Evolutionary conservation across 257 asterid species (phyloP).

Genomic region (Cruciata laevipes): DNA sequence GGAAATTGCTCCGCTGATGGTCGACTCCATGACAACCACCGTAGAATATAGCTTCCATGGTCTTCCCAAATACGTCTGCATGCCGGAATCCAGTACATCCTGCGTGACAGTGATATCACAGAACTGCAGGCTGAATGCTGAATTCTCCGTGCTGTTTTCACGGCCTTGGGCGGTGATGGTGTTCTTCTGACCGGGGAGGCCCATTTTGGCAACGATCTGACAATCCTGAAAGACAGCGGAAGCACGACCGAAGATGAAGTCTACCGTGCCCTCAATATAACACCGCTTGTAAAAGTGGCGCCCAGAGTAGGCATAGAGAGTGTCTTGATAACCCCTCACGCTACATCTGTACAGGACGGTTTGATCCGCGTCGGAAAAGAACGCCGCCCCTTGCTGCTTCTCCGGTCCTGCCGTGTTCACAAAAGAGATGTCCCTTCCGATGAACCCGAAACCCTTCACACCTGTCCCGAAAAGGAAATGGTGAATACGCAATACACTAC

Average conservation of each 20-base stretch:
- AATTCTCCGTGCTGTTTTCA: constrained; percentile 18
- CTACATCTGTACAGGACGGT: constrained; percentile 50
- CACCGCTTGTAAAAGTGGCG: constrained; percentile 58
- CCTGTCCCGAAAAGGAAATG: constrained; percentile 19
- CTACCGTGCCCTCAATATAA: constrained; percentile 44
- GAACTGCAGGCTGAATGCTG: constrained; percentile 51
- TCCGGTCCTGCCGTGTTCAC: constrained; percentile 59
- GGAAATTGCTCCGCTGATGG: constrained; percentile 33
- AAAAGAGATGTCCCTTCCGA: constrained; percentile 53
- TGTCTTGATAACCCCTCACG: constrained; percentile 49
- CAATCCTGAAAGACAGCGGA: constrained; percentile 44
- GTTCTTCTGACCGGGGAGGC: constrained; percentile 46
- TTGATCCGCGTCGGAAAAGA: constrained; percentile 46
- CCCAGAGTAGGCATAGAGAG: constrained; percentile 45
- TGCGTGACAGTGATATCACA: constrained; percentile 32
- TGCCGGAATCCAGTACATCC: constrained; percentile 28
- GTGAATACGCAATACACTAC: neutral
- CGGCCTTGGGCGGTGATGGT: constrained; percentile 63
- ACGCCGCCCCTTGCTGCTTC: constrained; percentile 59
- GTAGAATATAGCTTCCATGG: constrained; percentile 51
- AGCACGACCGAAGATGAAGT: constrained; percentile 53
- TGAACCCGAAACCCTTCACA: constrained; percentile 51
- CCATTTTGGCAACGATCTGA: constrained; percentile 34
- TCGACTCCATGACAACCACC: constrained; percentile 48
- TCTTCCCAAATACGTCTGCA: constrained; percentile 42